Conservation (phyloP, 2,329 filamentous ascomycete species). For the Teratosphaeria gauchensis region DNA sequence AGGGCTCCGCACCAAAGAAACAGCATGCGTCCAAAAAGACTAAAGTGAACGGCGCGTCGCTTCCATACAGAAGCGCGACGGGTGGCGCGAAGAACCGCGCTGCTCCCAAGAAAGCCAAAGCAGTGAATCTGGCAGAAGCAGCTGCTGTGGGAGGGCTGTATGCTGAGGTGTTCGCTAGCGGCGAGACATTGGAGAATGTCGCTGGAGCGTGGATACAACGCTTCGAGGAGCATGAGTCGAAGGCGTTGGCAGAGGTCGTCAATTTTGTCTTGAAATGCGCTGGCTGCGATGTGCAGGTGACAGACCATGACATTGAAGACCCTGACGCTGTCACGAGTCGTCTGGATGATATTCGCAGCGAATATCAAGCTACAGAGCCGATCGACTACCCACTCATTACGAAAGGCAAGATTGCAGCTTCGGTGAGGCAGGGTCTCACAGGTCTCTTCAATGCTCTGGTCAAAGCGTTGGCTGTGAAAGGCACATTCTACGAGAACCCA, state of each 20-base stretch:
- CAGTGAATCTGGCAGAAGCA: constrained; percentile 42
- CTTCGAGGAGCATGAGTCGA: constrained; percentile 47
- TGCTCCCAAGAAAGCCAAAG: constrained; percentile 41
- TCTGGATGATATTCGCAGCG: constrained; percentile 74
- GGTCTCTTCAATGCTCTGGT: constrained; percentile 73
- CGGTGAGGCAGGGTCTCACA: constrained; percentile 68
- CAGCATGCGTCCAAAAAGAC: constrained; percentile 42
- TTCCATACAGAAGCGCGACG: constrained; percentile 47
- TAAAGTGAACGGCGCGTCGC: constrained; percentile 44
- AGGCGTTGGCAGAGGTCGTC: constrained; percentile 48
- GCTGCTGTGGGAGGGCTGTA: constrained; percentile 49
- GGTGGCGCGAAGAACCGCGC: constrained; percentile 30
- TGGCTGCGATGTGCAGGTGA: constrained; percentile 71
- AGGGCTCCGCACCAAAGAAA: constrained; percentile 23
- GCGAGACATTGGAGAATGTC: constrained; percentile 45
- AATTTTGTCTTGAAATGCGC: constrained; percentile 58
- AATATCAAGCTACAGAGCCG: constrained; percentile 64
- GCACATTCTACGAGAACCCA: constrained; percentile 65
- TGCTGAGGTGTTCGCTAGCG: constrained; percentile 51
- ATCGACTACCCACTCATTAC: constrained; percentile 88
- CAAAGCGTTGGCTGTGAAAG: constrained; percentile 69
- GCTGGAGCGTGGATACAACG: constrained; percentile 48
- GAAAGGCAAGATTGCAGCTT: constrained; percentile 62
- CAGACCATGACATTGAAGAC: constrained; percentile 75
- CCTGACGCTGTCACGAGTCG: constrained; percentile 74